Percentiles rank a stretch among this genome's conserved stretches.
These are phyloP conservation scores for Aspergillus sp. DNA, from an alignment of 2,329 filamentous ascomycete species.

Conservation along the genomic window DNA sequence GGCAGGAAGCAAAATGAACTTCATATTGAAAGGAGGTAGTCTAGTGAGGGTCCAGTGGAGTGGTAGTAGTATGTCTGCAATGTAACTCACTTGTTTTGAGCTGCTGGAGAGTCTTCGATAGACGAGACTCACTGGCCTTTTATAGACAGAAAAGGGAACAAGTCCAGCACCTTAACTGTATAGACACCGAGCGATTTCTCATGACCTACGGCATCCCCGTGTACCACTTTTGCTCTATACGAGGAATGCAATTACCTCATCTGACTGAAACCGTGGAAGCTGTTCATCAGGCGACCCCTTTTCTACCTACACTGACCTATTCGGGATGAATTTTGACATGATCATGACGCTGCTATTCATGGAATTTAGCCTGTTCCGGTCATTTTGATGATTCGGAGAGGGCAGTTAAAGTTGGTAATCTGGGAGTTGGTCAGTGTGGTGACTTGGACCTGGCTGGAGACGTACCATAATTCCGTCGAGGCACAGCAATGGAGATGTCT, in stretches of 20 bases:
- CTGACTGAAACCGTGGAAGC: not conserved
- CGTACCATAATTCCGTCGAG: too few relatives aligned
- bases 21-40: not conserved
- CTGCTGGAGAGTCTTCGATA: not conserved
- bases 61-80: too few relatives aligned
- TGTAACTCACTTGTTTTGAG: not conserved
- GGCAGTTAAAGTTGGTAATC: slow-evolving; percentile 5
- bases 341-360: not conserved
- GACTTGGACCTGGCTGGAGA: too few relatives aligned
- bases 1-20: not conserved
- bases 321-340: not conserved
- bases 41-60: not conserved
- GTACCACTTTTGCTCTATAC: not conserved
- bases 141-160: not conserved
- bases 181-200: not conserved
- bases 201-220: not conserved
- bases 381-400: slow-evolving; percentile 16
- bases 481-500: too few relatives aligned
- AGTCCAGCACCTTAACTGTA: not conserved
- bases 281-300: not conserved
- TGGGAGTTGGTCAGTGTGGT: too few relatives aligned
- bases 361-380: too few relatives aligned
- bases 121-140: not conserved
- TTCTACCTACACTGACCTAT: not conserved
- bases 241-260: not conserved